Evolutionary conservation across 1,139 yeast genomes (phyloP).

Genomic region (Diutina neorugosa): DNA sequence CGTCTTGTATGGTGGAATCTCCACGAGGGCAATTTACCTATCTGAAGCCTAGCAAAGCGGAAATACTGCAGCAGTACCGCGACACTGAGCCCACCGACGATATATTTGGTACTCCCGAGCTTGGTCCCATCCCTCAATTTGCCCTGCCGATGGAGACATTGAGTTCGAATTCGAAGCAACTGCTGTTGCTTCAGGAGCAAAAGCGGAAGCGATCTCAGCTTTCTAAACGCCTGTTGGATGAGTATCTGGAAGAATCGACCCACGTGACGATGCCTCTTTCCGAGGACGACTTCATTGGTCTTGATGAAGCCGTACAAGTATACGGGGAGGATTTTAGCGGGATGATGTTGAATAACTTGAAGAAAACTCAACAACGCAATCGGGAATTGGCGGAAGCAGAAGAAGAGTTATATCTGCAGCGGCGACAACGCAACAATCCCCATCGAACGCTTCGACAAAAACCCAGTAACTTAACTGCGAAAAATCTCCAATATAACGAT

Average conservation of each 20-base stretch:
- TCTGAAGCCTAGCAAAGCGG: background rate
- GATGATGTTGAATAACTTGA: background rate
- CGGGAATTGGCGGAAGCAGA: background rate
- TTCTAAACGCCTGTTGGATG: background rate
- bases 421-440: background rate
- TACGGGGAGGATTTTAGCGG: background rate
- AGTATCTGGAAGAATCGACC: constrained; percentile 2
- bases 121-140: background rate
- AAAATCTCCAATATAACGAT: background rate
- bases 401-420: background rate
- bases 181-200: background rate
- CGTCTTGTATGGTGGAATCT: background rate
- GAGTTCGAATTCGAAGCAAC: background rate
- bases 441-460: background rate
- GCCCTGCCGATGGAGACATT: constrained; percentile 1
- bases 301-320: background rate
- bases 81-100: background rate
- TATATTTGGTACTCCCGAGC: background rate
- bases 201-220: background rate
- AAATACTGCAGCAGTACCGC: background rate
- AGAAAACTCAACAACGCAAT: background rate
- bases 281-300: background rate
- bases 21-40: background rate
- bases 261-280: background rate
- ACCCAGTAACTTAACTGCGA: background rate